Percentiles rank a stretch among this genome's conserved stretches.
These are phyloP conservation scores for Dothideomycetidae sp. DNA, from an alignment of 2,329 filamentous ascomycete species.

Conservation along the genomic window DNA sequence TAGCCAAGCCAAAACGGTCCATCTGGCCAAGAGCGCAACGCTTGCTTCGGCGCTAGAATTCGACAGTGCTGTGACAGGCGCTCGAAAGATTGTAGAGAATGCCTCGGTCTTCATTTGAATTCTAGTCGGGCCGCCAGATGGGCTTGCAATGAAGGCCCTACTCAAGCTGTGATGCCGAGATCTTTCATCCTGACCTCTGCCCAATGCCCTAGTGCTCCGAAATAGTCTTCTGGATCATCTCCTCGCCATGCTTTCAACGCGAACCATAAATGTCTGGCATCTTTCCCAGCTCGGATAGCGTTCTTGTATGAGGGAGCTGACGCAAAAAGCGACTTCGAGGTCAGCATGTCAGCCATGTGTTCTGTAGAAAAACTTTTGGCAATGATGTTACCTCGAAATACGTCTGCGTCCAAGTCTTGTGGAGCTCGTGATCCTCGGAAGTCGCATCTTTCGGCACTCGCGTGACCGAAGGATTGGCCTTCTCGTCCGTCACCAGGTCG, in stretches of 20 bases:
- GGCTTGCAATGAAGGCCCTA: constrained; percentile 33
- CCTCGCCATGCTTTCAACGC: not conserved
- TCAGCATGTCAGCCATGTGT: no score
- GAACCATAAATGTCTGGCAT: not conserved
- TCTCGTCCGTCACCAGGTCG: not conserved
- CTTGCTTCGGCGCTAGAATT: no score
- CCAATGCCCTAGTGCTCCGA: not conserved
- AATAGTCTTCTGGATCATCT: not conserved
- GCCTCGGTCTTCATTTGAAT: no score
- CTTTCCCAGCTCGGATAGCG: not conserved
- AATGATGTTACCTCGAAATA: no score
- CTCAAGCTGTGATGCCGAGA: constrained; percentile 28
- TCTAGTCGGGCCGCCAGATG: no score
- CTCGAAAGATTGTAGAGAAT: no score
- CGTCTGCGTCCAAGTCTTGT: no score
- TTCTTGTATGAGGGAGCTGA: not conserved
- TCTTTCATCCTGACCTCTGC: not conserved
- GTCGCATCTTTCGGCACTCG: not conserved
- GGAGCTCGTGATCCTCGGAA: not conserved
- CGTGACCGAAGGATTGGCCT: not conserved
- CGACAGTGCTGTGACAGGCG: no score
- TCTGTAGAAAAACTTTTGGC: no score
- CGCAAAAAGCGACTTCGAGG: no score
- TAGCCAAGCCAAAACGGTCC: no score
- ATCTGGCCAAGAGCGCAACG: no score